phyloP scores from a whole-genome alignment of 768 basidiomycete genomes.

The Boletus fagicola region DNA sequence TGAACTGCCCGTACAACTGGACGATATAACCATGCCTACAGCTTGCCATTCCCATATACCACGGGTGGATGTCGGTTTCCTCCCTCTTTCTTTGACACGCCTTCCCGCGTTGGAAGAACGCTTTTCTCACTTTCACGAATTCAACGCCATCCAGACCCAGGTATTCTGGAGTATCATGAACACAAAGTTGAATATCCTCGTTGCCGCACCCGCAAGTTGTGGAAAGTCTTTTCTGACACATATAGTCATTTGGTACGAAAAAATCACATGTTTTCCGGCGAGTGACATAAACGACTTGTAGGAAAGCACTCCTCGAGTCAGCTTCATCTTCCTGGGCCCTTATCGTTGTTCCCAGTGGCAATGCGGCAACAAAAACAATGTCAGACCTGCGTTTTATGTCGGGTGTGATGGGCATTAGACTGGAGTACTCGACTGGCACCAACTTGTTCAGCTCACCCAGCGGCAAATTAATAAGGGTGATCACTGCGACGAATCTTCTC shows the following conservation, averaged over 20 bases:
- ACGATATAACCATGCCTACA: constrained; percentile 73
- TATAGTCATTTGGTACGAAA: constrained; percentile 67
- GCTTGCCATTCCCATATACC: constrained; percentile 55
- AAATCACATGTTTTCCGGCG: neutral
- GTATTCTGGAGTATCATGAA: constrained; percentile 78
- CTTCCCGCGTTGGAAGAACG: constrained; percentile 43
- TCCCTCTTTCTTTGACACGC: constrained; percentile 55
- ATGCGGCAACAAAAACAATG: constrained; percentile 52
- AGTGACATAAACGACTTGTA: constrained; percentile 32
- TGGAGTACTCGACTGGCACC: constrained; percentile 33
- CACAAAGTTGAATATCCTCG: constrained; percentile 61
- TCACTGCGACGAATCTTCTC: constrained; percentile 54
- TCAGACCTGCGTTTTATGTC: constrained; percentile 50
- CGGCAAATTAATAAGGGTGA: constrained; percentile 51
- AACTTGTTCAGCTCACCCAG: constrained; percentile 37
- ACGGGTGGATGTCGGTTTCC: constrained; percentile 71
- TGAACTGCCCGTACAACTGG: constrained; percentile 59
- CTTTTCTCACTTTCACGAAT: constrained; percentile 44
- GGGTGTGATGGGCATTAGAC: constrained; percentile 37
- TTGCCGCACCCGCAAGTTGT: constrained; percentile 76
- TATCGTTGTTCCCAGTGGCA: constrained; percentile 59
- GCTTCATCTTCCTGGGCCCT: constrained; percentile 54
- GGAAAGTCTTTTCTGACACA: constrained; percentile 80
- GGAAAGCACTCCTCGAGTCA: constrained; percentile 52
- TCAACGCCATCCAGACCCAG: constrained; percentile 91